phyloP scores from a whole-genome alignment of 306 rosid genomes.

The Inga laurina region DNA sequence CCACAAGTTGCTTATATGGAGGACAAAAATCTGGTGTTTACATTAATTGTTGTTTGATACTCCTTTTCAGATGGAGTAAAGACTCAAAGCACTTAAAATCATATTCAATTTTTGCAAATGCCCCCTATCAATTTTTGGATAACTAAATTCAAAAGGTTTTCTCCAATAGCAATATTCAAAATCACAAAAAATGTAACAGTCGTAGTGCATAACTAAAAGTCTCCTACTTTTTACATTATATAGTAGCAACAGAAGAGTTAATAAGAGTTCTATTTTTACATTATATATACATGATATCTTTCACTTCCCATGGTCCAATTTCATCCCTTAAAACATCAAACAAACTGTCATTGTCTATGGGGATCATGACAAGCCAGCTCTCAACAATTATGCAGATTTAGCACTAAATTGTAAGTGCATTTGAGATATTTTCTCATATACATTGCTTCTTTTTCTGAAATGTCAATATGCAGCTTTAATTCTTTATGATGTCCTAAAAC shows the following conservation, averaged over 20 bases:
- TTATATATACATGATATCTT: background rate
- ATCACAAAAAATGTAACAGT: background rate
- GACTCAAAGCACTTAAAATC: background rate
- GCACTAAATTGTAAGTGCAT: conserved; percentile 73
- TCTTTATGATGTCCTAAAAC: no score
- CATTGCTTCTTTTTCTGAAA: no score
- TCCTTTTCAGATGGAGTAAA: background rate
- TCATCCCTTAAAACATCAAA: background rate
- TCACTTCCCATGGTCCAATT: background rate
- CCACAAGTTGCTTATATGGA: background rate
- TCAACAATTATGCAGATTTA: conserved; percentile 41
- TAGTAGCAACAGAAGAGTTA: background rate
- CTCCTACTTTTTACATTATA: background rate
- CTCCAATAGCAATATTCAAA: background rate
- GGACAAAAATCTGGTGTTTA: background rate
- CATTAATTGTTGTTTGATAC: background rate
- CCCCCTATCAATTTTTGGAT: background rate
- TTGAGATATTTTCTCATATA: background rate
- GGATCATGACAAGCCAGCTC: conserved; percentile 84
- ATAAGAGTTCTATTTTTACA: background rate
- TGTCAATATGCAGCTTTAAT: no score
- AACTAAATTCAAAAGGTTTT: background rate
- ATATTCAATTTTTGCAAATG: background rate
- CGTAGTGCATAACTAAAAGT: background rate
- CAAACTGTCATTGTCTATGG: conserved; percentile 68